phyloP scores from a whole-genome alignment of 768 basidiomycete species.

The Leccinum rimulosum region DNA sequence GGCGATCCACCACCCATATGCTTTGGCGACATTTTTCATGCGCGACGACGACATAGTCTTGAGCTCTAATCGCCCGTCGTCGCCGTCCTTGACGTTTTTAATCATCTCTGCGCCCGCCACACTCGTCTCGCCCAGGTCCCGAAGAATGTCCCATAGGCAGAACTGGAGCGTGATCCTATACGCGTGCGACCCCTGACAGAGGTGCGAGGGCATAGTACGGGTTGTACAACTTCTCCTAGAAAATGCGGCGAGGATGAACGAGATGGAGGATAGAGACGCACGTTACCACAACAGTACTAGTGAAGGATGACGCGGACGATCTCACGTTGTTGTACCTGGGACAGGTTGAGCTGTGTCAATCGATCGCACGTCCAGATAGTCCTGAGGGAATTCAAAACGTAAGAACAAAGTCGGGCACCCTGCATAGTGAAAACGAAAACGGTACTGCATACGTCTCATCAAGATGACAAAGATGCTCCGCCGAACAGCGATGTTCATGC shows the following conservation, averaged over 20 bases:
- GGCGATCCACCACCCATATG: conserved; percentile 92
- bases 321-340: conserved; percentile 91
- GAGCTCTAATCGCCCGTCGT: conserved; percentile 39
- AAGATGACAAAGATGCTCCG: conserved; percentile 88
- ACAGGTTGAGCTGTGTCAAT: conserved; percentile 77
- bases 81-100: conserved; percentile 54
- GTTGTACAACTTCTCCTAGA: conserved; percentile 46
- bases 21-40: conserved; percentile 33
- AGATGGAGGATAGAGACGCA: conserved; percentile 32
- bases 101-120: conserved; percentile 80
- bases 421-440: neutral
- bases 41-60: conserved; percentile 16
- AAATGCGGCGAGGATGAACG: conserved; percentile 28
- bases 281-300: conserved; percentile 80
- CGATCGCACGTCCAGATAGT: conserved; percentile 94
- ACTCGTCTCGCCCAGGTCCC: conserved; percentile 79
- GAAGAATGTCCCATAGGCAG: conserved; percentile 94
- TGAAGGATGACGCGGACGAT: conserved; percentile 87
- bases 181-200: conserved; percentile 74
- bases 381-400: conserved; percentile 44
- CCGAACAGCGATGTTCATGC: conserved; percentile 98
- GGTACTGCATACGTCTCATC: conserved; percentile 78
- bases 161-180: conserved; percentile 93
- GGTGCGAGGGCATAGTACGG: conserved; percentile 89
- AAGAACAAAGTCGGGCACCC: neutral